These are phyloP conservation scores for Aspergillus saccharolyticus DNA, from an alignment of 495 filamentous ascomycete genomes.

Conservation along the genomic window DNA sequence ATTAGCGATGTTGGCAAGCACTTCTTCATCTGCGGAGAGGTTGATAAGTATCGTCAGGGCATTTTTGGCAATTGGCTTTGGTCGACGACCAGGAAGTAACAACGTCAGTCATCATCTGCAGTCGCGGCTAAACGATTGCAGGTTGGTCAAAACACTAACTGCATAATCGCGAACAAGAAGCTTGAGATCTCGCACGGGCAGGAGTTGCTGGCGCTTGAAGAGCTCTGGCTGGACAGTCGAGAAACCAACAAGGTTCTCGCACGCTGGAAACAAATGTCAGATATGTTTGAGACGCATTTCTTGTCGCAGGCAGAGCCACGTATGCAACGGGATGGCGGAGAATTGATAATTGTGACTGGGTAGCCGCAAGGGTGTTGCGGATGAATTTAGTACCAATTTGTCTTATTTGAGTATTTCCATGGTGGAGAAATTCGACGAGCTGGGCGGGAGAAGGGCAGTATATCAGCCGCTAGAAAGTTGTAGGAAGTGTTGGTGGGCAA, in stretches of 20 bases:
- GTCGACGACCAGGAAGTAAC: slow-evolving; percentile 2
- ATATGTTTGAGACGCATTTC: too few relatives aligned
- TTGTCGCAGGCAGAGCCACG: too few relatives aligned
- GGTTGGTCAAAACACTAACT: slow-evolving; percentile 43
- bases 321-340: not conserved
- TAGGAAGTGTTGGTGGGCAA: not conserved
- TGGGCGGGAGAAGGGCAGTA: slow-evolving; percentile 25
- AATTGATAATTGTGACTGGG: slow-evolving; percentile 3
- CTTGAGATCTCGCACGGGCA: slow-evolving; percentile 82
- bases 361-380: not conserved
- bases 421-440: slow-evolving; percentile 88
- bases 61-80: slow-evolving; percentile 81
- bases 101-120: not conserved
- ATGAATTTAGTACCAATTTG: slow-evolving; percentile 54
- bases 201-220: slow-evolving; percentile 77
- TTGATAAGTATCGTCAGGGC: slow-evolving; percentile 93
- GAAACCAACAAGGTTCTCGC: slow-evolving; percentile 81
- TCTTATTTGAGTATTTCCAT: slow-evolving; percentile 81
- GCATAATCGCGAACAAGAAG: slow-evolving; percentile 77
- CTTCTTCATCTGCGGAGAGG: slow-evolving; percentile 69
- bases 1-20: slow-evolving; percentile 64
- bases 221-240: slow-evolving; percentile 69
- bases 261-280: slow-evolving; percentile 44
- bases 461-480: not conserved
- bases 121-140: slow-evolving; percentile 4